Evolutionary conservation across 768 basidiomycete species (phyloP).

Genomic region (Paxillus rubicundulus): DNA sequence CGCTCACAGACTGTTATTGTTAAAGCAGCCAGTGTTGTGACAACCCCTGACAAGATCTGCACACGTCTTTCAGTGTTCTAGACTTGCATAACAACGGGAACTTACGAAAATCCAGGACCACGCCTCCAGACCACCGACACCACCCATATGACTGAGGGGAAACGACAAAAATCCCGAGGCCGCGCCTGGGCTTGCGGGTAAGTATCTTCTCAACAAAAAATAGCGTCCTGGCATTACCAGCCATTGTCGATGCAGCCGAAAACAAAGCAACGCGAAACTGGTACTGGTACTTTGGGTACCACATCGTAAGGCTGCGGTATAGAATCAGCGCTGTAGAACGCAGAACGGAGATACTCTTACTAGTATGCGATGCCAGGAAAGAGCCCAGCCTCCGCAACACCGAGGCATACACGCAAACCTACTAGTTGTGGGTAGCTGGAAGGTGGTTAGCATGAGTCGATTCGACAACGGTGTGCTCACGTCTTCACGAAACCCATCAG

Average conservation of each 20-base stretch:
- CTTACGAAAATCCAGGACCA: constrained; percentile 72
- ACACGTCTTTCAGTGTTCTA: background rate
- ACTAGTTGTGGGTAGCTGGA: constrained; percentile 60
- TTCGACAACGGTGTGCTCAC: constrained; percentile 28
- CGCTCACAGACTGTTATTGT: constrained; percentile 49
- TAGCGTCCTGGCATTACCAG: constrained; percentile 32
- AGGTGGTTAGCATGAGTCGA: background rate
- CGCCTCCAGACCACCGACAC: constrained; percentile 44
- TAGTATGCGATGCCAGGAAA: constrained; percentile 77
- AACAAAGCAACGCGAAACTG: constrained; percentile 63
- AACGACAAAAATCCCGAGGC: constrained; percentile 62
- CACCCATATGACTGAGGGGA: constrained; percentile 52
- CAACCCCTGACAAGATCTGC: constrained; percentile 41
- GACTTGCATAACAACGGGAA: background rate
- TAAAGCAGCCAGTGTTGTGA: constrained; percentile 55
- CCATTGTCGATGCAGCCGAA: constrained; percentile 62
- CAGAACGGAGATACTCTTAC: constrained; percentile 33
- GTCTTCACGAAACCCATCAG: constrained; percentile 68
- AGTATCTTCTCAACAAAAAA: background rate
- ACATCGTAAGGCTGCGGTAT: constrained; percentile 50
- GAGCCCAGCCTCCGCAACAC: constrained; percentile 65
- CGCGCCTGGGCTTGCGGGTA: constrained; percentile 32
- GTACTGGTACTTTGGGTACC: constrained; percentile 64
- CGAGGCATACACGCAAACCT: constrained; percentile 62
- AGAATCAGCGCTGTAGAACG: background rate